A percentile compares a stretch with the other conserved stretches of the same genome.
Evolutionary conservation across 805 yeast genomes (phyloP).

Genomic region (Grigorovia jiainica): DNA sequence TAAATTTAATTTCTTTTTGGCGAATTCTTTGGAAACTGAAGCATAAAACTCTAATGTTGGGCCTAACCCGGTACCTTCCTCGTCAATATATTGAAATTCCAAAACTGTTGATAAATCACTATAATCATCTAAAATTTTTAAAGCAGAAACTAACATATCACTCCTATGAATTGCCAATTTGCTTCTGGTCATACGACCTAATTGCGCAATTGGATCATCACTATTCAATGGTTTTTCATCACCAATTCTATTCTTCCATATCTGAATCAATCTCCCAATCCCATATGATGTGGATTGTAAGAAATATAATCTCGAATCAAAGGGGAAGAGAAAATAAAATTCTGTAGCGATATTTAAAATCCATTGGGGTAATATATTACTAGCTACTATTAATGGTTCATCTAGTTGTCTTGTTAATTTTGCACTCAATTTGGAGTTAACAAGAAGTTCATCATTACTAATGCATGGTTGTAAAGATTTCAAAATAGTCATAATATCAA

Average conservation of each 20-base stretch:
- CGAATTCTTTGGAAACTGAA: conserved; percentile 64
- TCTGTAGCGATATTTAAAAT: conserved; percentile 59
- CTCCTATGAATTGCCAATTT: conserved; percentile 71
- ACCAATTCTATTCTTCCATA: conserved; percentile 55
- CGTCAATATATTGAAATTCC: conserved; percentile 82
- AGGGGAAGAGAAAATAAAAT: conserved; percentile 76
- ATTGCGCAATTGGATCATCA: conserved; percentile 29
- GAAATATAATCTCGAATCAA: conserved; percentile 69
- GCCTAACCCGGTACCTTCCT: conserved; percentile 93
- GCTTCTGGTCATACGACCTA: conserved; percentile 72
- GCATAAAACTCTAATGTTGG: conserved; percentile 94
- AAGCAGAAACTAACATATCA: conserved; percentile 62
- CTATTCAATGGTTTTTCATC: conserved; percentile 26
- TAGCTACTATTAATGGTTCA: conserved; percentile 79
- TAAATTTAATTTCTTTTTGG: conserved; percentile 43
- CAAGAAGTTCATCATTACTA: conserved; percentile 33
- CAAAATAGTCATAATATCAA: conserved; percentile 38
- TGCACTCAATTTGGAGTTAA: conserved; percentile 75
- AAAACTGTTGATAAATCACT: conserved; percentile 73
- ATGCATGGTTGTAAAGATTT: conserved; percentile 34
- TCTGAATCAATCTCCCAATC: conserved; percentile 67
- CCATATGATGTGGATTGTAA: conserved; percentile 88
- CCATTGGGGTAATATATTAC: conserved; percentile 85
- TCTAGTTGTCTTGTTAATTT: conserved; percentile 81
- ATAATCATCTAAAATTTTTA: conserved; percentile 65